These are phyloP conservation scores for Monotropa hypopitys DNA, from an alignment of 179 eudicot genomes.

Conservation along the genomic window DNA sequence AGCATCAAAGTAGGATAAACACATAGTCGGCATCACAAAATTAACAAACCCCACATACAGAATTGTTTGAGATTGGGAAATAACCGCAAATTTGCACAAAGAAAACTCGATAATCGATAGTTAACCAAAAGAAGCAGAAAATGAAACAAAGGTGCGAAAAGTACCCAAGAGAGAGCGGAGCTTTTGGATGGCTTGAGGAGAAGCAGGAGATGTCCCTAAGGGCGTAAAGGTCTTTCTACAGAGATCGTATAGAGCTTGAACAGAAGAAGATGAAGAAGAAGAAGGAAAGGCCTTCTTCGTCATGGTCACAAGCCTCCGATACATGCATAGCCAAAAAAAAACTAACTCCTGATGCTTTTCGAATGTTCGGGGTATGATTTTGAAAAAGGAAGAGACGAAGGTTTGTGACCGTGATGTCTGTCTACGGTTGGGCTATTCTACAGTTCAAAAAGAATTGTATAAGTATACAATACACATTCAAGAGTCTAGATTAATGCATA, in stretches of 20 bases:
- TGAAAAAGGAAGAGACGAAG: neutral
- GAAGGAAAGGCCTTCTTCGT: constrained; percentile 29
- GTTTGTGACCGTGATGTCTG: too few relatives aligned
- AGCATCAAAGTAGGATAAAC: neutral
- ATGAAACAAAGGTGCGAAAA: neutral
- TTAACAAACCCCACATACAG: neutral
- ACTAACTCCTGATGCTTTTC: neutral
- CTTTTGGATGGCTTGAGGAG: constrained; percentile 37
- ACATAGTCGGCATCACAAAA: constrained; percentile 4
- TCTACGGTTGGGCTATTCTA: too few relatives aligned
- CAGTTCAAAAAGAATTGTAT: too few relatives aligned
- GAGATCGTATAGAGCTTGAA: constrained; percentile 62
- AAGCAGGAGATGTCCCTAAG: constrained; percentile 21
- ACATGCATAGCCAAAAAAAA: neutral
- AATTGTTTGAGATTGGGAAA: neutral
- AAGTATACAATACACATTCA: too few relatives aligned
- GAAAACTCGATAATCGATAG: neutral
- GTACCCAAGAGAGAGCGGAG: constrained; percentile 68
- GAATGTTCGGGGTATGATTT: neutral
- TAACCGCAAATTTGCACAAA: neutral
- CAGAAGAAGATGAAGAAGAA: constrained; percentile 14
- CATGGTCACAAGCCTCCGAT: constrained; percentile 23
- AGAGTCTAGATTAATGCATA: too few relatives aligned
- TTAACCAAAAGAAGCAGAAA: neutral
- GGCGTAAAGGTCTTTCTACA: constrained; percentile 47